These are phyloP conservation scores for Ulota crispa DNA, from an alignment of 225 moss, liverwort and hornwort species.

Conservation along the genomic window DNA sequence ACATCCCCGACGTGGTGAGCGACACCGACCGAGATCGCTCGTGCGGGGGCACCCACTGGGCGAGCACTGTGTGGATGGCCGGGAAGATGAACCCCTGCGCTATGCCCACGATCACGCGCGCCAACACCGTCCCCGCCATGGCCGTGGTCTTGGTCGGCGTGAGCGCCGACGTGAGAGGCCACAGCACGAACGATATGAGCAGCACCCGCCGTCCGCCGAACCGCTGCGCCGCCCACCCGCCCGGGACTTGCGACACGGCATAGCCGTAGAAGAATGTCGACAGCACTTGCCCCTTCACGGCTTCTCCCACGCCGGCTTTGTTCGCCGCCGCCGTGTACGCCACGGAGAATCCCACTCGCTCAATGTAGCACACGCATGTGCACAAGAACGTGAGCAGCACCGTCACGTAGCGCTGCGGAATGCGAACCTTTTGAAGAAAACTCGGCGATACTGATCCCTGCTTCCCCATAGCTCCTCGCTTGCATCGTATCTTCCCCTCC, in stretches of 20 bases:
- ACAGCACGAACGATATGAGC: slow-evolving; percentile 82
- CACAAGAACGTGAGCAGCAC: slow-evolving; percentile 90
- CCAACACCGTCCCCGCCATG: slow-evolving; percentile 63
- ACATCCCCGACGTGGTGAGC: slow-evolving; percentile 95
- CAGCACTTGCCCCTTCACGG: slow-evolving; percentile 80
- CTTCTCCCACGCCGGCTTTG: slow-evolving; percentile 82
- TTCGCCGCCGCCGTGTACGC: slow-evolving; percentile 94
- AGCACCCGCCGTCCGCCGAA: slow-evolving; percentile 87
- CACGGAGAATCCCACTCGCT: slow-evolving; percentile 92
- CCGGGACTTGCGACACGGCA: slow-evolving; percentile 86
- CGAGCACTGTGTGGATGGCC: slow-evolving; percentile 88
- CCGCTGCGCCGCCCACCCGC: slow-evolving; percentile 98
- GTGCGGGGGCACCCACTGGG: slow-evolving; percentile 98
- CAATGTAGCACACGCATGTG: slow-evolving; percentile 97
- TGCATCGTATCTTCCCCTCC: slow-evolving; percentile 54
- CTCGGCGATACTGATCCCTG: slow-evolving; percentile 34
- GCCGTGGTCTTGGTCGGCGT: slow-evolving; percentile 77
- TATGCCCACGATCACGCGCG: slow-evolving; percentile 84
- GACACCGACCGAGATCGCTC: slow-evolving; percentile 97
- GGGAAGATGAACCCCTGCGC: slow-evolving; percentile 99
- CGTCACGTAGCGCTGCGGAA: slow-evolving; percentile 94
- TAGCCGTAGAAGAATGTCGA: slow-evolving; percentile 96
- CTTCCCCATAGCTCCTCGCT: slow-evolving; percentile 54
- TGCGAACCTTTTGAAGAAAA: slow-evolving; percentile 32
- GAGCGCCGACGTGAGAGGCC: slow-evolving; percentile 86